Evolutionary conservation across 192 early-diverging fungal genomes (phyloP), one percentile per base, ranked within the genome.

Genomic region (Blastocladiella britannica): DNA sequence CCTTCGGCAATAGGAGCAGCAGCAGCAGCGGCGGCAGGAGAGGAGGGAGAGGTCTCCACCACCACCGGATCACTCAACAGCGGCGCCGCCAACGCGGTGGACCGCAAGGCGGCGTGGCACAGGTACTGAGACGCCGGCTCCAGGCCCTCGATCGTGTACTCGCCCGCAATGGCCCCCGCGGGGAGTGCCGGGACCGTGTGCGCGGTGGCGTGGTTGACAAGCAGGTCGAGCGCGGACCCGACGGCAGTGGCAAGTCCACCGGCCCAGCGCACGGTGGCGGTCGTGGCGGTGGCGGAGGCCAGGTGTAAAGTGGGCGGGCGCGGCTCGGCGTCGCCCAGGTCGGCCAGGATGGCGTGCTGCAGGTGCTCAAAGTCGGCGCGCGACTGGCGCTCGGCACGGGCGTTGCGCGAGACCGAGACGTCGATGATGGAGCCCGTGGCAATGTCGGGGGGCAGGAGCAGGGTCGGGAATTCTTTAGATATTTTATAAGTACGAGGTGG

Each of bases 351-450:
- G 15, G 37, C 37, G 37, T 47, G 37, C 15, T 47, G 37, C 9
- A 47, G 15, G 0, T 47, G 37, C 6, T 2, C 3, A 20, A 47
- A 47, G 12, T 47, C 37, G 15, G 15, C 15, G 15, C 12, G 37
- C 0, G 37, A 20, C 9, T 9, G 15, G 15, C n/a, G 37, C n/a
- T 47, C 37, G 37, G 37, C 37, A 20, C 15, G 1, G n/a, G n/a
- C n/a, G 37, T 47, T 47, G 37, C 37, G 37, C 37, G 37, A 47
- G 37, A 47, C 37, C 15, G 37, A 9, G 0, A 47, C 37, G 37
- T 47, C 37, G 37, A 47, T 47, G 37, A 47, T 47, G 15, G 37
- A 47, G 37, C 37, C 37, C 37, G 37, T 47, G 37, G 37, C 37
- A 47, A 47, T 47, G 37, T 47, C 37, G 15, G 37, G 37, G 1